Evolutionary conservation across 1,139 yeast species (phyloP), one percentile per base, ranked within the genome.

Genomic region (Blastobotrys arbuscula): DNA sequence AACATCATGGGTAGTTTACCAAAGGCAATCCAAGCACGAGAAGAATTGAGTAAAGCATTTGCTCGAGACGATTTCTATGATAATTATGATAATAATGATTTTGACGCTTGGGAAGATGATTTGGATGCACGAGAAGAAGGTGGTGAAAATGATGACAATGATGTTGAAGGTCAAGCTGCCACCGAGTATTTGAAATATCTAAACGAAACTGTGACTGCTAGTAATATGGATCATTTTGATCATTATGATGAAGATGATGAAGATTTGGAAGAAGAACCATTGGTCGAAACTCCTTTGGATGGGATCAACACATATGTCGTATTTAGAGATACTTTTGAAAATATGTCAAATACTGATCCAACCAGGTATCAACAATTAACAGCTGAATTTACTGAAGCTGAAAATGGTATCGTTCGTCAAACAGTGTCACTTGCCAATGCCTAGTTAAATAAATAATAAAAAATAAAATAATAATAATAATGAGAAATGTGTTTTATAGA

Each of bases 271-370:
- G 97, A 89, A 59, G 96, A 92, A 65, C 90, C 96, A 2, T 74
- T 87, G 55, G 78, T 84, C 2, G 81, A 83, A 45, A 83, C 89
- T 2, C 82, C 95, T 1, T 70, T 92, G 51, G 97, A 92, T 59
- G 69, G 71, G 39, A 68, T 90, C 39, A 82, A 90, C 59, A 78
- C 88, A 8, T 82, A 79, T 59, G 65, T 67, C 5, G 70, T 74
- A 4, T 74, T 81, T 61, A 73, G 77, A 53, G 72, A 74, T 19
- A 65, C 68, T 24, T 61, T 78, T 36, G 46, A 58, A n/a, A 59
- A 59, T 6, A 52, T 76, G n/a, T 64, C 66, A 44, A 56, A 58
- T 33, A 42, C 52, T n/a, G 55, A 61, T 44, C 62, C 60, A 2
- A 53, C 56, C 3, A 56, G 65, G 26, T 70, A 69, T 51, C 59